Evolutionary conservation across 345 rosid genomes (phyloP).

Genomic region (Litchi chinensis): DNA sequence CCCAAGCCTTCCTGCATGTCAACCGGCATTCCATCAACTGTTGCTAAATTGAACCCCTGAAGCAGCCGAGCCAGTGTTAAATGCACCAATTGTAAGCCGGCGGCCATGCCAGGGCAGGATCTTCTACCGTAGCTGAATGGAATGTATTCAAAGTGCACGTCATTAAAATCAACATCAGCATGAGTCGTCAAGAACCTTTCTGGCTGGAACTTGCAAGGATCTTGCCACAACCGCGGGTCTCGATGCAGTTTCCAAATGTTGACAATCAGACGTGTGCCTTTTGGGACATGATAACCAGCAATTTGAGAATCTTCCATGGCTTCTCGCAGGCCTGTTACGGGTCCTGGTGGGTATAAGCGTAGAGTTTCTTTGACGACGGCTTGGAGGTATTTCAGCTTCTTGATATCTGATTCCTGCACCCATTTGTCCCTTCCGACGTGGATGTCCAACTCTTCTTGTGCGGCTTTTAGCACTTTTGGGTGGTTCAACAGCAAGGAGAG

Average conservation of each 20-base stretch:
- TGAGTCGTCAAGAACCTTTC: conserved; percentile 45
- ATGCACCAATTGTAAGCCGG: conserved; percentile 44
- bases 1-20: conserved; percentile 59
- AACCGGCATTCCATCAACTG: conserved; percentile 11
- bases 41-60: conserved; percentile 44
- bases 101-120: conserved; percentile 54
- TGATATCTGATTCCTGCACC: conserved; percentile 60
- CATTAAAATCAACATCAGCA: conserved; percentile 11
- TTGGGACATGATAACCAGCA: conserved; percentile 42
- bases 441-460: conserved; percentile 58
- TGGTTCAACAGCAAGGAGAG: conserved; percentile 50
- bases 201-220: conserved; percentile 44
- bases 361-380: conserved; percentile 66
- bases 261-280: conserved; percentile 49
- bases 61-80: conserved; percentile 50
- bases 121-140: conserved; percentile 58
- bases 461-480: conserved; percentile 34
- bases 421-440: conserved; percentile 45
- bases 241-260: conserved; percentile 67
- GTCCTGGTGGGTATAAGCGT: conserved; percentile 55
- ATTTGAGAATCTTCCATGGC: conserved; percentile 51
- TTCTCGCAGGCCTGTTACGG: conserved; percentile 51
- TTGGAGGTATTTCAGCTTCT: conserved; percentile 46
- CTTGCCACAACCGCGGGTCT: conserved; percentile 51
- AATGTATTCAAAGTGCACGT: conserved; percentile 35